Base-by-base conservation (phyloP, 2,329 filamentous ascomycete genomes). In the Hymenoscyphus linearis region DNA sequence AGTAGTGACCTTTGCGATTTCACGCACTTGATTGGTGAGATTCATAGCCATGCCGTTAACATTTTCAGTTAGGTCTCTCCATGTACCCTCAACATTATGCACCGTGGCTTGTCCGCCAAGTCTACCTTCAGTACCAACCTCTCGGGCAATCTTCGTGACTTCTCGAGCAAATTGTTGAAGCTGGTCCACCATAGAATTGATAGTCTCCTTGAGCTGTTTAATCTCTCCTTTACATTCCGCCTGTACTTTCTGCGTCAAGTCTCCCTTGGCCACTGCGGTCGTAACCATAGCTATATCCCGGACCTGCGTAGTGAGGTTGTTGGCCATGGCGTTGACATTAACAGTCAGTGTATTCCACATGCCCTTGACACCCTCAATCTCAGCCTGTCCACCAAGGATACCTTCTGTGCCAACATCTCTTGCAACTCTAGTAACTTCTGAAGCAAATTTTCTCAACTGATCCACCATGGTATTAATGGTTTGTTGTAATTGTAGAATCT, bases 11-110 rank as follows among this genome's bases (percentile, higher is more conserved):
- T 93, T 91, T 64, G 93, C 95, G 69, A 99, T 99, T 76, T 97
- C 93, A 78, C 93, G 88, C 73, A 99, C 95, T 79, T 99, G 93
- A 4, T 95, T 96, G 2, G 93, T 98, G 69, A 99, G 79, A 75
- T 98, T 99, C 83, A 95, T 96, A 73, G 93, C 93, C 93, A 99
- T 98, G 68, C 93, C 90, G 77, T 99, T 99, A 77, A 99, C 93
- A 66, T 93, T 93, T 72, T 93, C 89, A 2, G 93, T 99, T 65
- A 99, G 81, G 74, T 97, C 92, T 72, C 92, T 91, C 93, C 95
- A 98, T 57, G 96, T 98, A 66, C 93, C 93, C 76, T 96, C 90
- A 35, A 98, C 95, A 74, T 96, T 93, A 72, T 96, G 93, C 6
- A 98, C 90, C 22, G 92, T 95, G 55, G 95, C 93, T 76, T 99